These are phyloP conservation scores for Fusarium equiseti DNA, from an alignment of 2,329 filamentous ascomycete genomes.

Conservation along the genomic window DNA sequence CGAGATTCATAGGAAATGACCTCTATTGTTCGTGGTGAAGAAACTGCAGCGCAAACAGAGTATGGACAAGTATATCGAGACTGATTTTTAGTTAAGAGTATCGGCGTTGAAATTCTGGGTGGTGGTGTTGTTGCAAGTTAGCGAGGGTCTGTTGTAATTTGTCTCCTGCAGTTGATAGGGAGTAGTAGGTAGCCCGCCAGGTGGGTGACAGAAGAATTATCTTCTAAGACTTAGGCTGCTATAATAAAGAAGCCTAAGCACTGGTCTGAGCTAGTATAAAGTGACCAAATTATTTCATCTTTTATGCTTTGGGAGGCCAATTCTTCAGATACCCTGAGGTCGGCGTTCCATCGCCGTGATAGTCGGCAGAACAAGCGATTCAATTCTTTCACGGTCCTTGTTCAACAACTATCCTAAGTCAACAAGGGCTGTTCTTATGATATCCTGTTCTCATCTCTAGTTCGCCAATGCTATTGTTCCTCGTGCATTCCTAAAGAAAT, in stretches of 20 bases:
- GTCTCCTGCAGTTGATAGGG: not conserved
- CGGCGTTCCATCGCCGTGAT: not conserved
- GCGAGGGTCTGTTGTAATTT: not conserved
- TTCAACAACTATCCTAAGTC: not conserved
- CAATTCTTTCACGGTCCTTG: not conserved
- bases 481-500: not conserved
- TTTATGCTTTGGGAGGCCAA: not conserved
- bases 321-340: no score
- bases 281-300: not conserved
- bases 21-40: not conserved
- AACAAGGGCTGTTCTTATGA: not conserved
- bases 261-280: not conserved
- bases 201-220: no score
- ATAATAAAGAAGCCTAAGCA: not conserved
- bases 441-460: not conserved
- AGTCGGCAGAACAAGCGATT: not conserved
- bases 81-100: not conserved
- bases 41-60: fast-evolving
- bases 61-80: not conserved
- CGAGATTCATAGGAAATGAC: not conserved
- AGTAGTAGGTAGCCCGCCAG: not conserved
- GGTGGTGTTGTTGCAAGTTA: not conserved
- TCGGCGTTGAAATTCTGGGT: not conserved
- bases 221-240: not conserved
- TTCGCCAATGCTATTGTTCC: not conserved